Percentiles rank a stretch among this genome's conserved stretches.
Conservation (phyloP, 805 yeast genomes). For the Metschnikowia kofuensis region DNA sequence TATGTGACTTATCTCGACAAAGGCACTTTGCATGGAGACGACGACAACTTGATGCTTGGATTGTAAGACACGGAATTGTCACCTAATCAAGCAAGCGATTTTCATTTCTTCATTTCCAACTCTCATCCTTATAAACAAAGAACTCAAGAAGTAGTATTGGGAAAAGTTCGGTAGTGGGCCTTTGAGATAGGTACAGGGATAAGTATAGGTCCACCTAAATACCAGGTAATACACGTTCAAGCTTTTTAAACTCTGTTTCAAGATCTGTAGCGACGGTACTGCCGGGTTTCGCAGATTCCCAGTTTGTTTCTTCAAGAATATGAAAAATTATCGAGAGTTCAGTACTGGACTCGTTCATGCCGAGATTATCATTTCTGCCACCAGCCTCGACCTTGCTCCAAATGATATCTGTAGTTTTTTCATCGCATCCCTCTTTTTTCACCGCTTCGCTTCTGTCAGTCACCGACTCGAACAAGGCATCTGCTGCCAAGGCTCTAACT, state of each 20-base stretch:
- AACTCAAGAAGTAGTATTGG: too few species aligned
- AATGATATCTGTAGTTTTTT: neutral
- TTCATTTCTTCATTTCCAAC: neutral
- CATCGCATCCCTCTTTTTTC: neutral
- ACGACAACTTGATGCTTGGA: conserved; percentile 20
- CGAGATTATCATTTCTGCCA: too few species aligned
- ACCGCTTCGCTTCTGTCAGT: conserved; percentile 17
- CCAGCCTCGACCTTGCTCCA: too few species aligned
- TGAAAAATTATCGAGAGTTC: neutral
- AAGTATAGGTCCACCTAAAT: too few species aligned
- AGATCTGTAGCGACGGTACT: neutral
- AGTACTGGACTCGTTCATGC: neutral
- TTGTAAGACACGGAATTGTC: conserved; percentile 6
- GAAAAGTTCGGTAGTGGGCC: too few species aligned
- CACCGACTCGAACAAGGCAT: conserved; percentile 38
- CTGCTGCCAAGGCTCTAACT: conserved; percentile 39
- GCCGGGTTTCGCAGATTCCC: neutral
- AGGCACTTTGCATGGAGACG: conserved; percentile 20
- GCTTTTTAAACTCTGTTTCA: neutral
- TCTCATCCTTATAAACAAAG: too few species aligned
- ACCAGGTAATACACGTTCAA: too few species aligned
- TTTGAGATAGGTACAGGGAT: too few species aligned
- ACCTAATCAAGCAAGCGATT: neutral
- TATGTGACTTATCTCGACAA: conserved; percentile 18
- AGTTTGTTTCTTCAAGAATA: neutral